These are phyloP conservation scores for Nitzschia sp. DNA, from an alignment of 108 stramenopile genomes.

Conservation along the genomic window DNA sequence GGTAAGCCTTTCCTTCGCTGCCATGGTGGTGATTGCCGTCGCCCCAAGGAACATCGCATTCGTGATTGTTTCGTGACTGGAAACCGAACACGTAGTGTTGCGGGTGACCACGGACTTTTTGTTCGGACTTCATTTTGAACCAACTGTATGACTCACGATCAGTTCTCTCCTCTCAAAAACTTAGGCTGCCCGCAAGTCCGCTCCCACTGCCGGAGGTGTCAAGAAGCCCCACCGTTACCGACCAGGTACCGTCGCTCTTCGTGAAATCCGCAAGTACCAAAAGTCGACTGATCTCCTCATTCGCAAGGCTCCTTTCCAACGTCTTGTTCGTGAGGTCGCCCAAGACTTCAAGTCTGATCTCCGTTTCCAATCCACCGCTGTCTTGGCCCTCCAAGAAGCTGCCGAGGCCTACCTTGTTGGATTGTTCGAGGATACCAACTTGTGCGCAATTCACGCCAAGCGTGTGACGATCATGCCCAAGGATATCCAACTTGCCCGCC, in stretches of 20 bases:
- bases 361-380: constrained; percentile 89
- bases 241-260: constrained; percentile 83
- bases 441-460: constrained; percentile 96
- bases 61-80: neutral
- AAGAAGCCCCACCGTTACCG: constrained; percentile 87
- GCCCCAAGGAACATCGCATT: neutral
- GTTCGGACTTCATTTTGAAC: neutral
- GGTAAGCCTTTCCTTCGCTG: constrained; percentile 23
- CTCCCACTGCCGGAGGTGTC: constrained; percentile 87
- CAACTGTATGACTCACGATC: neutral
- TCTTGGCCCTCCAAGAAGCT: constrained; percentile 93
- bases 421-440: constrained; percentile 94
- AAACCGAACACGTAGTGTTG: neutral
- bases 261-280: constrained; percentile 93
- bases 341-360: constrained; percentile 81
- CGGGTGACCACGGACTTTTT: neutral
- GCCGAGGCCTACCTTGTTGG: constrained; percentile 92
- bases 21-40: neutral
- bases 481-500: constrained; percentile 89
- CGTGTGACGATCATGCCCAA: constrained; percentile 97
- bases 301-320: constrained; percentile 93
- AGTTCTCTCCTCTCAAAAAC: neutral
- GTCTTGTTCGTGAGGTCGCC: constrained; percentile 88
- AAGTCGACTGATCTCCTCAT: constrained; percentile 92
- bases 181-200: constrained; percentile 82